These are phyloP conservation scores for Lanmaoa rubissima DNA, from an alignment of 768 basidiomycete species.

Conservation along the genomic window DNA sequence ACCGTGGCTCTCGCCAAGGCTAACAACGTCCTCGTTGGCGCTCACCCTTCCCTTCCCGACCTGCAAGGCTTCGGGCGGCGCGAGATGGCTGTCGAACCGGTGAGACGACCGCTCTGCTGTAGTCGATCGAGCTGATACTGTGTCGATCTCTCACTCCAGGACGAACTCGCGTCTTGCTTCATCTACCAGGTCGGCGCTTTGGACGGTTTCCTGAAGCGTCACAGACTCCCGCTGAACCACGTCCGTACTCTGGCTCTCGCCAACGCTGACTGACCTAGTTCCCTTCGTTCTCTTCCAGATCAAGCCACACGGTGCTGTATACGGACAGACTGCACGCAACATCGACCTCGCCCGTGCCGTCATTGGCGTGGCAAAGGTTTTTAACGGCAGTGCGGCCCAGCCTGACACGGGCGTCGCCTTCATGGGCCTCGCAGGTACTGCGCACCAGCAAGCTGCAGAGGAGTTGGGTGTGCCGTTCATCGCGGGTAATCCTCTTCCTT, in stretches of 20 bases:
- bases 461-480: conserved; percentile 59
- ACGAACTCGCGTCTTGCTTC: conserved; percentile 55
- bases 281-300: conserved; percentile 34
- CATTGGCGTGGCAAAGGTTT: conserved; percentile 53
- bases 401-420: conserved; percentile 43
- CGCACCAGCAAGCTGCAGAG: conserved; percentile 55
- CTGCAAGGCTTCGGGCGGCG: conserved; percentile 63
- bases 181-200: conserved; percentile 70
- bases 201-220: conserved; percentile 52
- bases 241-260: conserved; percentile 31
- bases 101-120: conserved; percentile 24
- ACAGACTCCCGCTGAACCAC: conserved; percentile 55
- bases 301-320: conserved; percentile 62
- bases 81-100: conserved; percentile 61
- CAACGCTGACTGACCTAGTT: background rate
- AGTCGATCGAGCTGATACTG: background rate
- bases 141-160: conserved; percentile 29
- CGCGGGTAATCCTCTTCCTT: conserved; percentile 39
- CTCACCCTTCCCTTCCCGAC: conserved; percentile 63
- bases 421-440: conserved; percentile 62
- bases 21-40: conserved; percentile 58
- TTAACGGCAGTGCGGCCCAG: conserved; percentile 29
- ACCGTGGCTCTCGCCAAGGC: conserved; percentile 58
- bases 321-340: conserved; percentile 57
- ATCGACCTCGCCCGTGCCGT: conserved; percentile 54